Evolutionary conservation across 2,329 filamentous ascomycete genomes (phyloP).

Genomic region (Pseudodiploospora longispora): DNA sequence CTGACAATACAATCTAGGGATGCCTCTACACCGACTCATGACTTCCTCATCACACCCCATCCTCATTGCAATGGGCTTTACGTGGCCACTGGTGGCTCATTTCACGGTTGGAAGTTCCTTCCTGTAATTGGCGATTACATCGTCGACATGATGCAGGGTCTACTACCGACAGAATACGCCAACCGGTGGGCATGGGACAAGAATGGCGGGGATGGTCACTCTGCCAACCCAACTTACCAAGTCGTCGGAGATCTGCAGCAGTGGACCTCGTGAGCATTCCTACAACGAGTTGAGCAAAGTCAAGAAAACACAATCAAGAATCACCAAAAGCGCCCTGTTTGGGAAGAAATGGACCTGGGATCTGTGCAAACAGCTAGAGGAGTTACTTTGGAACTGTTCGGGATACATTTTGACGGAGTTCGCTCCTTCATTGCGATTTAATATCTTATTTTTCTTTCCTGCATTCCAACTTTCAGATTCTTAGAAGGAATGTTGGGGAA

Average conservation of each 20-base stretch:
- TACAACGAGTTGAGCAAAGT: no score
- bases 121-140: constrained; percentile 55
- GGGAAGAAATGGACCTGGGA: neutral
- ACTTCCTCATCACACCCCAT: constrained; percentile 51
- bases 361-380: constrained; percentile 10
- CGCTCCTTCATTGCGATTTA: no score
- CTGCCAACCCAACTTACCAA: constrained; percentile 34
- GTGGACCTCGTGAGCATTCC: constrained; percentile 21
- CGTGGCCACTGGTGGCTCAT: constrained; percentile 54
- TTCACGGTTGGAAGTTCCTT: constrained; percentile 59
- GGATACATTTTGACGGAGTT: no score
- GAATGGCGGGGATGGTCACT: constrained; percentile 31
- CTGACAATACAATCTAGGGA: constrained; percentile 36
- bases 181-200: constrained; percentile 40
- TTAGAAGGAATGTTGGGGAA: no score
- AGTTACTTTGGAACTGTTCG: neutral
- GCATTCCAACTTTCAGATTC: no score
- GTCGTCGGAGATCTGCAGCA: constrained; percentile 32
- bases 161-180: constrained; percentile 28
- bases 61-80: constrained; percentile 43
- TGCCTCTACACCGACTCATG: constrained; percentile 52
- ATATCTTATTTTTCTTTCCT: no score
- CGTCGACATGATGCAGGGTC: constrained; percentile 37
- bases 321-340: neutral
- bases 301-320: neutral